Base-by-base conservation (phyloP, 108 stramenopile species). In the Phaeodactylum tricornutum region DNA sequence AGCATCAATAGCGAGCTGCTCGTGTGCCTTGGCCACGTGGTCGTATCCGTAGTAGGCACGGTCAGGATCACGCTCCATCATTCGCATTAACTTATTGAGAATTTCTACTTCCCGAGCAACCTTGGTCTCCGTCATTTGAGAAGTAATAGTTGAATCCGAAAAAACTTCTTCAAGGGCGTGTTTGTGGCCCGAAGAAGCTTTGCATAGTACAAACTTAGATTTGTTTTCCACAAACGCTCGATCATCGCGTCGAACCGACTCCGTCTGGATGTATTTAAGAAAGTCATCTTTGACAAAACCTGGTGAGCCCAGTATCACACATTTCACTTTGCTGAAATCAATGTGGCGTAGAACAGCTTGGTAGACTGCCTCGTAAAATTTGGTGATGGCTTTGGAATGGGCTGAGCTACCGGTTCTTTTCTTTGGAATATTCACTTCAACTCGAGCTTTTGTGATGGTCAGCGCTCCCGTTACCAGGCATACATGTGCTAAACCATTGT, bases 281-380 rank as follows among this genome's bases (percentile, higher is more conserved):
- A 98, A 94, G 35, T 96, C 94, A 35, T 95, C 94, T 50, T 93
- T 89, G 47, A 95, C 84, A 62, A 82, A 96, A 3, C 95, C 96
- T 12, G 96, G 96, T 33, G 75, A 75, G 34, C 84, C 98, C 15
- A 97, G 25, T 33, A 98, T 47, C 11, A 96, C 59, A 29, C 72
- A 77, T 50, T 97, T 96, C 57, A 97, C 62, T 55, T 76, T 82
- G 29, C 62, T 55, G 47, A 96, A 95, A 45, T 92, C 80, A 6
- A 97, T 59, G 59, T 96, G 85, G 29, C 74, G 59, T 37, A 91
- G 43, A 37, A 98, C 55, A 2, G 94, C 94, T 52, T 88, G 84
- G 56, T 93, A 93, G 32, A 95, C 70, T n/a, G 90, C 91, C 52
- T 91, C 85, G 57, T 82, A 95, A 51, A 97, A 97, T 55, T 86